A percentile compares a stretch with the other conserved stretches of the same genome.
Conservation (phyloP, 2,329 filamentous ascomycete species). For the Fusarium chaquense region DNA sequence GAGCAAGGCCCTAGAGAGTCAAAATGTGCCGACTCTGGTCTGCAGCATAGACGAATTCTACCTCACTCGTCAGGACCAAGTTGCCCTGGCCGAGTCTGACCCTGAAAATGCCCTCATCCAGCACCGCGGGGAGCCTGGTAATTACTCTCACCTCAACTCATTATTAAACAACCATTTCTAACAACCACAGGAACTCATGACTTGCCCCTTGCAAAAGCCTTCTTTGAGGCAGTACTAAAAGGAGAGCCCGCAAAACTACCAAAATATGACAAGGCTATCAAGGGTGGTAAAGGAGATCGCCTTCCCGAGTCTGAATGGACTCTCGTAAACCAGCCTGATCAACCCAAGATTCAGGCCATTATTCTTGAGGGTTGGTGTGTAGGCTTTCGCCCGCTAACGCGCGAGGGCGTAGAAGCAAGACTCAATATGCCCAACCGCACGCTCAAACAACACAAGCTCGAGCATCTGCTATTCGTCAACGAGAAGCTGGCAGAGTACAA, state of each 20-base stretch:
- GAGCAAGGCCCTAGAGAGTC: constrained; percentile 67
- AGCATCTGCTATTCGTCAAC: constrained; percentile 65
- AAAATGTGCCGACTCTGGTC: constrained; percentile 74
- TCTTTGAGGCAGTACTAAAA: constrained; percentile 70
- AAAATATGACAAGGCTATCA: constrained; percentile 85
- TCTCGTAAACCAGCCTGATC: constrained; percentile 63
- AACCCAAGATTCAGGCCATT: constrained; percentile 70
- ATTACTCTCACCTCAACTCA: background rate
- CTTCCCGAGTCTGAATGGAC: constrained; percentile 72
- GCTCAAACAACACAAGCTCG: constrained; percentile 61
- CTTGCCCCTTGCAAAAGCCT: constrained; percentile 69
- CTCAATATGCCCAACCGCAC: constrained; percentile 64
- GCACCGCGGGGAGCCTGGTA: constrained; percentile 83
- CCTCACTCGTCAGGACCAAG: constrained; percentile 77
- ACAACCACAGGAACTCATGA: constrained; percentile 73
- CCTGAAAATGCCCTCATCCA: constrained; percentile 81
- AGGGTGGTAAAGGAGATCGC: constrained; percentile 81
- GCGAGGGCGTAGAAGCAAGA: constrained; percentile 64
- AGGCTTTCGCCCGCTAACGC: constrained; percentile 76
- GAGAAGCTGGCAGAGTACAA: constrained; percentile 61
- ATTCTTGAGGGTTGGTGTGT: constrained; percentile 94
- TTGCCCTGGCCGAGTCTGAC: constrained; percentile 71
- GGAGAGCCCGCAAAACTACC: constrained; percentile 71
- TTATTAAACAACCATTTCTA: background rate
- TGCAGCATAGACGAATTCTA: constrained; percentile 93